These are phyloP conservation scores for Euphorbia celastroides DNA, from an alignment of 441 rosid genomes.

Conservation along the genomic window DNA sequence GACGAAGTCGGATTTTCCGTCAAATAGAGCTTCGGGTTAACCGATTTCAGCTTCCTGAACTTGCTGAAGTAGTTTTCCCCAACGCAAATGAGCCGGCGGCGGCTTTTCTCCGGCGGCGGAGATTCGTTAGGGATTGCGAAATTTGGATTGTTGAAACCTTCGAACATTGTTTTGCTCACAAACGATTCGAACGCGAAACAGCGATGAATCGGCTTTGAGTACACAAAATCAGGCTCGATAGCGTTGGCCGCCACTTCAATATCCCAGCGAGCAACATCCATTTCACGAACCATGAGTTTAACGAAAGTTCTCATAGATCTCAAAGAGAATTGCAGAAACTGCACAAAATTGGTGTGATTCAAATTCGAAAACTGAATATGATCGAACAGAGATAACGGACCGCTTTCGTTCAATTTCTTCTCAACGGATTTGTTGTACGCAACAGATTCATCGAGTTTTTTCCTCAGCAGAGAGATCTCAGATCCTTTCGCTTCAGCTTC, in stretches of 20 bases:
- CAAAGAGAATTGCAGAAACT: conserved; percentile 41
- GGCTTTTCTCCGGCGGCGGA: conserved; percentile 1
- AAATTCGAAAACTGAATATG: conserved; percentile 44
- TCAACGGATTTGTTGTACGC: conserved; percentile 43
- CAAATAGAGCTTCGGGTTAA: conserved; percentile 37
- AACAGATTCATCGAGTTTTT: conserved; percentile 46
- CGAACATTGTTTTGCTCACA: conserved; percentile 63
- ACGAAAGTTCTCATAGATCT: conserved; percentile 65
- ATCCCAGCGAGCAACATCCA: conserved; percentile 72
- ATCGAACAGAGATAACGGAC: conserved; percentile 50
- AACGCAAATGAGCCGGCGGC: conserved; percentile 5
- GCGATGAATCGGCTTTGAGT: conserved; percentile 47
- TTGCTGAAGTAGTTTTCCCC: conserved; percentile 43
- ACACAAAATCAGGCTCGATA: conserved; percentile 41
- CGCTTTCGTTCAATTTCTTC: conserved; percentile 59
- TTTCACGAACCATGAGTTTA: conserved; percentile 56
- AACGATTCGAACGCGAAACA: conserved; percentile 76
- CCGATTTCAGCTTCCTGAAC: conserved; percentile 51
- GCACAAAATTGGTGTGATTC: conserved; percentile 42
- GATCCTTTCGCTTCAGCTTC: conserved; percentile 58
- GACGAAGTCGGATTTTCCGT: conserved; percentile 48
- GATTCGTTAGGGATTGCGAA: conserved; percentile 39
- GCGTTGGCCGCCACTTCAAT: conserved; percentile 53
- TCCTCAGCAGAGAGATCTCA: conserved; percentile 42
- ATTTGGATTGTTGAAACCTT: conserved; percentile 55